Evolutionary conservation across 2,329 filamentous ascomycete genomes (phyloP).

Genomic region (Hypoxylon sp.): DNA sequence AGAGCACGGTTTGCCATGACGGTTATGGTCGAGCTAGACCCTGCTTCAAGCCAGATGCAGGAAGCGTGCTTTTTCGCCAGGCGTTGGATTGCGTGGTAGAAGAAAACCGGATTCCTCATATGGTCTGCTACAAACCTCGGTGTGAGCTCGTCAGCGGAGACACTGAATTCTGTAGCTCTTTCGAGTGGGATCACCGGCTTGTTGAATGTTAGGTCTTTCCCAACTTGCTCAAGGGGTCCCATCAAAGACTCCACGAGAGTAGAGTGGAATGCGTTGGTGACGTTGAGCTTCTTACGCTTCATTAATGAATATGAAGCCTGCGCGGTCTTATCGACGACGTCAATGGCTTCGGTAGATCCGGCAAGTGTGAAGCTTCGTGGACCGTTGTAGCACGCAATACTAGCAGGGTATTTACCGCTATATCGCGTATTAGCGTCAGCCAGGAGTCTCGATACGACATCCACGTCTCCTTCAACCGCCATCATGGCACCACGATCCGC

Average conservation of each 20-base stretch:
- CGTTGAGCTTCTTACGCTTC: conserved; percentile 58
- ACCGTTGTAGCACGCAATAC: conserved; percentile 66
- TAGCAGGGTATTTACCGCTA: conserved; percentile 7
- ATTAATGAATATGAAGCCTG: conserved; percentile 22
- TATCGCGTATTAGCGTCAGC: conserved; percentile 17
- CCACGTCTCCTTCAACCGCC: conserved; percentile 54
- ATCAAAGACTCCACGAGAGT: conserved; percentile 56
- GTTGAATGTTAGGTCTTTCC: conserved; percentile 52
- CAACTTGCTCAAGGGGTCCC: conserved; percentile 49
- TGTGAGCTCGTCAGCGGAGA: background rate
- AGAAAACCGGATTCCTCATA: conserved; percentile 62
- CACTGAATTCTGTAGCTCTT: conserved; percentile 40
- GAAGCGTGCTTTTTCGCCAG: conserved; percentile 52
- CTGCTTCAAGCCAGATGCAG: conserved; percentile 60
- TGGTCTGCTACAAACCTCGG: conserved; percentile 55
- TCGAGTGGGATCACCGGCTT: conserved; percentile 55
- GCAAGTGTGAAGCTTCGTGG: conserved; percentile 61
- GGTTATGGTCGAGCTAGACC: conserved; percentile 57
- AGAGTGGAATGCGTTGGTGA: conserved; percentile 66
- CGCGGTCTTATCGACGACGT: conserved; percentile 44
- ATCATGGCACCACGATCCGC: conserved; percentile 59
- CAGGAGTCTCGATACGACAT: conserved; percentile 47
- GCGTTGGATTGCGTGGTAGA: conserved; percentile 60
- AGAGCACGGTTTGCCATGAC: conserved; percentile 53
- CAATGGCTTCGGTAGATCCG: conserved; percentile 55